Evolutionary conservation across 495 filamentous ascomycete species (phyloP).

Genomic region (Friedmanniomyces simplex): DNA sequence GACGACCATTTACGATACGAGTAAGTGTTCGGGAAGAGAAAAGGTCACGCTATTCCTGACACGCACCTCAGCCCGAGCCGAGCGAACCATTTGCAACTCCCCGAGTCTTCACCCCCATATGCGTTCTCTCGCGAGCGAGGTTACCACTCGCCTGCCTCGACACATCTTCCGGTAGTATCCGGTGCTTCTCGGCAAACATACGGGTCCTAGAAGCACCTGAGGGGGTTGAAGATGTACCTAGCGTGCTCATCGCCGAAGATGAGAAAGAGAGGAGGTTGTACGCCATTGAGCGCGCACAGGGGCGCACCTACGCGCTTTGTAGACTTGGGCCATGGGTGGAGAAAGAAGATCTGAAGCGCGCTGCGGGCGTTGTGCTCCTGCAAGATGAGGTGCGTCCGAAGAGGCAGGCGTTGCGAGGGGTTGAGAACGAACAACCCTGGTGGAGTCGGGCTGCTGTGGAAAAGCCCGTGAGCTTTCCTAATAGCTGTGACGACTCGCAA

Average conservation of each 20-base stretch:
- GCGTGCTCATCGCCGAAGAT: constrained; percentile 56
- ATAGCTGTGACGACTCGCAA: neutral
- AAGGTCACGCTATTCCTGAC: neutral
- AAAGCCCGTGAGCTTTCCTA: neutral
- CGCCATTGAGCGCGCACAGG: constrained; percentile 60
- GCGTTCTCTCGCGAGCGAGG: constrained; percentile 22
- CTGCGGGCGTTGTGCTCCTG: constrained; percentile 30
- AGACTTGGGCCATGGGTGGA: constrained; percentile 58
- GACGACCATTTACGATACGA: constrained; percentile 16
- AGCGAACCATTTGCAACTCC: constrained; percentile 12
- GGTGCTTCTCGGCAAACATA: constrained; percentile 29
- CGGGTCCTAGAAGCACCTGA: constrained; percentile 20
- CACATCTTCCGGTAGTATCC: constrained; percentile 9
- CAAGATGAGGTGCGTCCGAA: constrained; percentile 36
- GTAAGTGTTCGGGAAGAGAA: neutral
- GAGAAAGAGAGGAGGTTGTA: constrained; percentile 50
- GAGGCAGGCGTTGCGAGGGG: constrained; percentile 27
- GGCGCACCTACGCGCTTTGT: constrained; percentile 58
- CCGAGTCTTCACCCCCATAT: constrained; percentile 13
- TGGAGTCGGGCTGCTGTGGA: constrained; percentile 12
- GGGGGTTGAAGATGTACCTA: constrained; percentile 8
- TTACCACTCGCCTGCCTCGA: constrained; percentile 32
- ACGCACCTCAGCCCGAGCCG: neutral
- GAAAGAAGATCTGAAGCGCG: constrained; percentile 30
- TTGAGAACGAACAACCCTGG: constrained; percentile 16